A percentile compares a stretch with the other conserved stretches of the same genome.
These are phyloP conservation scores for Fusarium euwallaceae DNA, from an alignment of 2,329 filamentous ascomycete species.

Conservation along the genomic window DNA sequence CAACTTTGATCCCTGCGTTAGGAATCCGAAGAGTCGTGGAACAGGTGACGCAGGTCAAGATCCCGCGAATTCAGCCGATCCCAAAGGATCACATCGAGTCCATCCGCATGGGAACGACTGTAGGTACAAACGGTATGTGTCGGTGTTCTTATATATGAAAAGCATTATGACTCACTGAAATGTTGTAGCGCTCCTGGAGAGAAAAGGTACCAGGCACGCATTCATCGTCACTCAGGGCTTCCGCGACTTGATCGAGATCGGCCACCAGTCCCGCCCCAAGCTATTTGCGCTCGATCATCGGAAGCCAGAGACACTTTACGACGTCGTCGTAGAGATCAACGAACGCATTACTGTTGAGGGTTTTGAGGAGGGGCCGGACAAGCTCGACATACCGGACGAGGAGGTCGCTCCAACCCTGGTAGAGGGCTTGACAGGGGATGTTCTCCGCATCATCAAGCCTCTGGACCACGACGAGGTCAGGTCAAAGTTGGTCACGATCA, in stretches of 20 bases:
- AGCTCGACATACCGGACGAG: not conserved
- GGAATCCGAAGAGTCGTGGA: slow-evolving; percentile 71
- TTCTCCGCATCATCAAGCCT: slow-evolving; percentile 57
- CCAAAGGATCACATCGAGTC: slow-evolving; percentile 67
- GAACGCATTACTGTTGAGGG: slow-evolving; percentile 80
- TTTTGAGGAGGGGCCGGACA: slow-evolving; percentile 54
- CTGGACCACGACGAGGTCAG: slow-evolving; percentile 65
- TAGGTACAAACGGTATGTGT: slow-evolving; percentile 73
- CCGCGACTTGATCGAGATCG: slow-evolving; percentile 75
- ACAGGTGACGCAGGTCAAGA: slow-evolving; percentile 54
- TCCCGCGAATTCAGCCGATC: slow-evolving; percentile 30
- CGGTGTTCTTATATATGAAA: not conserved
- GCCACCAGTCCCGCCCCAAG: slow-evolving; percentile 77
- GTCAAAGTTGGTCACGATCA: slow-evolving; percentile 65
- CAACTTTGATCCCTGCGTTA: not conserved
- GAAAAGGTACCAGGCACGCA: slow-evolving; percentile 78
- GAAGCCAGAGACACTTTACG: slow-evolving; percentile 76
- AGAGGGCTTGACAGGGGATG: not conserved
- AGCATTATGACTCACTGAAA: not conserved
- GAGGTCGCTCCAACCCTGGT: not conserved
- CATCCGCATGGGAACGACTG: slow-evolving; percentile 80
- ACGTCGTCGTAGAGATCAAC: slow-evolving; percentile 76
- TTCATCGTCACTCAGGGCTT: slow-evolving; percentile 77
- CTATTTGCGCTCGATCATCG: slow-evolving; percentile 79
- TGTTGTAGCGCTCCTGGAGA: slow-evolving; percentile 67